phyloP scores from a whole-genome alignment of 495 filamentous ascomycete genomes.

The Hyphodiscus hymeniophilus region DNA sequence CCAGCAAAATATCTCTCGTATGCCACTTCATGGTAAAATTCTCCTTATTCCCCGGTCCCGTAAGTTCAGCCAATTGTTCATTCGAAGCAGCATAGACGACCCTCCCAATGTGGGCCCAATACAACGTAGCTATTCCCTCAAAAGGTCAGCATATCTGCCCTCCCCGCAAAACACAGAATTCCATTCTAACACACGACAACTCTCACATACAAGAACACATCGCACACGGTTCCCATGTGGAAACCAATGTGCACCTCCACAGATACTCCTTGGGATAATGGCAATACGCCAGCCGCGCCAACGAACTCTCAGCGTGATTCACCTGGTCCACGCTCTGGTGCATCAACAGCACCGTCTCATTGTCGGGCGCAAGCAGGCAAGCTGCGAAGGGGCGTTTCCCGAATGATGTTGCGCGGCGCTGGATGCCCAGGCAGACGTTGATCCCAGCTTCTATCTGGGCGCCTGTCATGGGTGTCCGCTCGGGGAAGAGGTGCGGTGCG shows the following conservation, averaged over 20 bases:
- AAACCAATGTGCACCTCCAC: conserved; percentile 40
- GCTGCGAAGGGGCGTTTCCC: conserved; percentile 42
- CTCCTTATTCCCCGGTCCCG: conserved; percentile 38
- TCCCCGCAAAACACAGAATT: not conserved
- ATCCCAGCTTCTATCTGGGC: conserved; percentile 31
- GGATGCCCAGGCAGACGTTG: conserved; percentile 31
- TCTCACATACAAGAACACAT: conserved; percentile 35
- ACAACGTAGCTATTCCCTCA: conserved; percentile 23
- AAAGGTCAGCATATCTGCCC: not conserved
- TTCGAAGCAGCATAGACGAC: conserved; percentile 46
- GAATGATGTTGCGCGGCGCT: conserved; percentile 32
- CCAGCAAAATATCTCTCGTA: conserved; percentile 36
- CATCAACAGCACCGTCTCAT: conserved; percentile 36
- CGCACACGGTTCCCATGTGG: conserved; percentile 49
- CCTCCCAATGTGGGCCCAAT: conserved; percentile 49
- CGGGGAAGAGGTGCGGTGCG: conserved; percentile 25
- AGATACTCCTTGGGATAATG: conserved; percentile 43
- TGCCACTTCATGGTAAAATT: conserved; percentile 46
- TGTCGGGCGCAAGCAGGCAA: conserved; percentile 39
- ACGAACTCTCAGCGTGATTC: conserved; percentile 43
- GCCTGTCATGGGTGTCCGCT: conserved; percentile 23
- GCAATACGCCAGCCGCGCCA: conserved; percentile 41
- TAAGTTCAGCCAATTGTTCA: conserved; percentile 34
- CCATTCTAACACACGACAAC: too few relatives aligned
- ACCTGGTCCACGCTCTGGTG: conserved; percentile 46